These are phyloP conservation scores for Cryphonectria nitschkei DNA, from an alignment of 2,329 filamentous ascomycete species.

Conservation along the genomic window DNA sequence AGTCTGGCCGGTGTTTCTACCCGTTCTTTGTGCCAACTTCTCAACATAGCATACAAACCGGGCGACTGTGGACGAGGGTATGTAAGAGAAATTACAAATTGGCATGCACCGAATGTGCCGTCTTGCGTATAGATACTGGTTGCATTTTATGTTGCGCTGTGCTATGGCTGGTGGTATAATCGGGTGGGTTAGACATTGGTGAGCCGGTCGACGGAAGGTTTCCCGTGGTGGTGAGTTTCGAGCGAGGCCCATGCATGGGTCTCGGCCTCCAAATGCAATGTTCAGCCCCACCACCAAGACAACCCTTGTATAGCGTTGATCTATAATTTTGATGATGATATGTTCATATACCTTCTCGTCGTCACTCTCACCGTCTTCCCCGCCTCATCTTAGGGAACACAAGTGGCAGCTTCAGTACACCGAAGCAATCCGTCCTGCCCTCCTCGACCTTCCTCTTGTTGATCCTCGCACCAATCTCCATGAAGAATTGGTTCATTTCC, in stretches of 20 bases:
- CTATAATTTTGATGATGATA: not conserved
- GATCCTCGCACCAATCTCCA: slow-evolving; percentile 74
- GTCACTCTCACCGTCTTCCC: slow-evolving; percentile 33
- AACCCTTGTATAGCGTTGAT: not conserved
- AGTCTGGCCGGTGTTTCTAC: not conserved
- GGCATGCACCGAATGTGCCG: not conserved
- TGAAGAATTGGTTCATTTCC: slow-evolving; percentile 72
- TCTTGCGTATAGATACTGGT: not conserved
- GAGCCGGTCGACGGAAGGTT: not conserved
- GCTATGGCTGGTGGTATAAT: not conserved
- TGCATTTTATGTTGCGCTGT: not conserved
- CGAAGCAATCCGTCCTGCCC: slow-evolving; percentile 60
- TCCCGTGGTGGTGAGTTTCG: not conserved
- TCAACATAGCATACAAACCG: not conserved
- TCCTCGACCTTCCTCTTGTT: slow-evolving; percentile 63
- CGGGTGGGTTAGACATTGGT: not conserved
- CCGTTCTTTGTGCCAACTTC: not conserved
- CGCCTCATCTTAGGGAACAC: slow-evolving; percentile 72
- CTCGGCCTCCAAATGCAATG: not conserved
- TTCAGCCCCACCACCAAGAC: not conserved
- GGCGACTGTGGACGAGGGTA: not conserved
- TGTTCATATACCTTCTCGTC: slow-evolving; percentile 23
- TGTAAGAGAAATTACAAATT: not conserved
- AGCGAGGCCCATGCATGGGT: not conserved
- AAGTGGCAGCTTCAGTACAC: slow-evolving; percentile 75